Evolutionary conservation across 768 basidiomycete species (phyloP), one percentile per base, ranked within the genome.

Genomic region (Holtermannia corniformis): DNA sequence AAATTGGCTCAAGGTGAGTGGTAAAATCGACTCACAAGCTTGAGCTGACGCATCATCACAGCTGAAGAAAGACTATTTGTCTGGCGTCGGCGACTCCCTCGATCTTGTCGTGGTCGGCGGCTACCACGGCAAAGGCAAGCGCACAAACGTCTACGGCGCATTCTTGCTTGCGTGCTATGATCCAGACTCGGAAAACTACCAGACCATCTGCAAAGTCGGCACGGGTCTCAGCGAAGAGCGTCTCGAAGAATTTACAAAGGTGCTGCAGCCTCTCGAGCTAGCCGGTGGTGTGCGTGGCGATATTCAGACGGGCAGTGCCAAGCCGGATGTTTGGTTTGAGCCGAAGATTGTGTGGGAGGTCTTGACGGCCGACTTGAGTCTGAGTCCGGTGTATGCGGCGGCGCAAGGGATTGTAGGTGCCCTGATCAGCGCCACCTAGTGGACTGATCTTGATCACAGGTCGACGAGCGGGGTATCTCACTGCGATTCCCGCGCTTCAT

Each of bases 281-380:
- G 52, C 54, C 5, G 52, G 46, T 4, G 59, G 88, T 86, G 75
- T 73, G 77, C 43, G 75, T 75, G 84, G 85, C 0, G 89, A 96
- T 69, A 78, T 95, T 59, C 90, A 89, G 71, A 72, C 83, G 44
- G 93, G 92, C 40, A 87, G 85, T 3, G 91, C 91, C 40, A 96
- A 96, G 70, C 93, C 95, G 13, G 93, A 99, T 64, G 78, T 95
- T 24, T 97, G 88, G 89, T 92, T 99, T 72, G 93, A 97, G 70
- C 93, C 95, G 19, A 87, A 86, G 74, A 75, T 95, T 19, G 89
- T 99, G 2, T 97, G 95, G 93, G 95, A 99, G 74, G 92, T 99
- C 44, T 79, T 97, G 65, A 87, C 93, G 2, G 95, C 95, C 5
- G 95, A 99, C 75, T 72, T 99, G 64, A 95, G 90, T 72, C 75